Evolutionary conservation across 805 yeast genomes (phyloP).

Genomic region (Spathaspora passalidarum): DNA sequence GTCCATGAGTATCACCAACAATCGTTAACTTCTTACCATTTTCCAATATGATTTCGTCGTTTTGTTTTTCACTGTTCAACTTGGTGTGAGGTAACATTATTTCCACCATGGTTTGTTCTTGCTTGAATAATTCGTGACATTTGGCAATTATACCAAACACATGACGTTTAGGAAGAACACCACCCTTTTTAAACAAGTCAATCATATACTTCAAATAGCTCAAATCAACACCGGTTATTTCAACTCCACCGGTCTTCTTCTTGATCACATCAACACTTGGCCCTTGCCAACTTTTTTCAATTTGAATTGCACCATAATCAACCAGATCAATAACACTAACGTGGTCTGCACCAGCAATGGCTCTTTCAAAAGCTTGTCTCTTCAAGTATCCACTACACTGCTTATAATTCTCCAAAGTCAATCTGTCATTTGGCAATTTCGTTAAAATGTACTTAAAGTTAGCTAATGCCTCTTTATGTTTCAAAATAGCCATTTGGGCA

Average conservation of each 20-base stretch:
- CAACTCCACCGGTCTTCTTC: conserved; percentile 20
- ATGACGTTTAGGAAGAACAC: conserved; percentile 73
- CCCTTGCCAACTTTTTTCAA: conserved; percentile 61
- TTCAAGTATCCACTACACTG: conserved; percentile 67
- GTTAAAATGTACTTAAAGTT: conserved; percentile 66
- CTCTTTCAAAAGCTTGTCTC: conserved; percentile 76
- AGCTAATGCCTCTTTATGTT: conserved; percentile 68
- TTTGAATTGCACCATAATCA: conserved; percentile 45
- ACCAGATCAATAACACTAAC: conserved; percentile 45
- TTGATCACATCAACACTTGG: conserved; percentile 46
- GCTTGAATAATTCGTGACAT: conserved; percentile 58
- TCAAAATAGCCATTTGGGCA: conserved; percentile 70
- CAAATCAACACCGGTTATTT: conserved; percentile 41
- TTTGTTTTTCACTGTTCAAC: conserved; percentile 8
- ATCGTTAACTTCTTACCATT: conserved; percentile 61
- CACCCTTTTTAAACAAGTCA: conserved; percentile 68
- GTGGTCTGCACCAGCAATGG: conserved; percentile 73
- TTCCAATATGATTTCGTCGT: conserved; percentile 23
- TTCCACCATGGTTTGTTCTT: conserved; percentile 78
- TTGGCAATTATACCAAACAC: conserved; percentile 78
- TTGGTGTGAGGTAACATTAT: conserved; percentile 42
- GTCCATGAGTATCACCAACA: conserved; percentile 98
- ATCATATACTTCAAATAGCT: conserved; percentile 66
- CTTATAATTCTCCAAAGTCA: conserved; percentile 58
- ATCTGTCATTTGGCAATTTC: conserved; percentile 63